phyloP scores from a whole-genome alignment of 2,329 filamentous ascomycete genomes.

The Neopestalotiopsis clavispora region DNA sequence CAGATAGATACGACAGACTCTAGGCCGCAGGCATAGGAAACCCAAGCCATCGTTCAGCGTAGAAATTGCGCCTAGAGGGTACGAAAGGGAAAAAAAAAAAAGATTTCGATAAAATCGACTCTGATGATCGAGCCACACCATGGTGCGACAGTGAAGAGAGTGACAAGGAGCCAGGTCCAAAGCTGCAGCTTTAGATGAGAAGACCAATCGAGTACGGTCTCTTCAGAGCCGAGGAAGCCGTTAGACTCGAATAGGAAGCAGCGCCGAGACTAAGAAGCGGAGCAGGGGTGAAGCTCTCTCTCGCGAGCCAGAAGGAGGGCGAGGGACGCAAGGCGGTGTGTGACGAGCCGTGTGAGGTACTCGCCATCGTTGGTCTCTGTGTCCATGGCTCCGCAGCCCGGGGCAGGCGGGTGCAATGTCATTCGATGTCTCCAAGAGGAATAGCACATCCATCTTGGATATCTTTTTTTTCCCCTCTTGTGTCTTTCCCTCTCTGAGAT shows the following conservation, averaged over 20 bases:
- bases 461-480: not conserved
- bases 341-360: conserved; percentile 22
- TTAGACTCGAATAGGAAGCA: conserved; percentile 55
- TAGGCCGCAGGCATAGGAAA: conserved; percentile 8
- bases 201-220: conserved; percentile 51
- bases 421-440: not conserved
- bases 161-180: conserved; percentile 47
- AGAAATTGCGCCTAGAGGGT: not conserved
- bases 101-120: conserved; percentile 25
- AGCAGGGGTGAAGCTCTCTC: conserved; percentile 37
- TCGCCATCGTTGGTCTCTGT: not conserved
- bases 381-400: not conserved
- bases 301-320: conserved; percentile 28
- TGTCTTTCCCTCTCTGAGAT: not conserved
- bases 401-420: conserved; percentile 8
- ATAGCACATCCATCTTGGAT: not conserved
- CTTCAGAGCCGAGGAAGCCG: conserved; percentile 45
- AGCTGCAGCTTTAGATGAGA: conserved; percentile 54
- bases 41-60: not conserved
- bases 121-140: conserved; percentile 35
- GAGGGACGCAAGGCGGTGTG: conserved; percentile 35
- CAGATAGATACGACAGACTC: conserved; percentile 29
- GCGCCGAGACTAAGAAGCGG: conserved; percentile 51
- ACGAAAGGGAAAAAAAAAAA: not conserved
- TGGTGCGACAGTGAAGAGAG: conserved; percentile 53